Evolutionary conservation across 2,329 filamentous ascomycete genomes (phyloP), one percentile per base, ranked within the genome.

Genomic region (Arachnomyces sp.): DNA sequence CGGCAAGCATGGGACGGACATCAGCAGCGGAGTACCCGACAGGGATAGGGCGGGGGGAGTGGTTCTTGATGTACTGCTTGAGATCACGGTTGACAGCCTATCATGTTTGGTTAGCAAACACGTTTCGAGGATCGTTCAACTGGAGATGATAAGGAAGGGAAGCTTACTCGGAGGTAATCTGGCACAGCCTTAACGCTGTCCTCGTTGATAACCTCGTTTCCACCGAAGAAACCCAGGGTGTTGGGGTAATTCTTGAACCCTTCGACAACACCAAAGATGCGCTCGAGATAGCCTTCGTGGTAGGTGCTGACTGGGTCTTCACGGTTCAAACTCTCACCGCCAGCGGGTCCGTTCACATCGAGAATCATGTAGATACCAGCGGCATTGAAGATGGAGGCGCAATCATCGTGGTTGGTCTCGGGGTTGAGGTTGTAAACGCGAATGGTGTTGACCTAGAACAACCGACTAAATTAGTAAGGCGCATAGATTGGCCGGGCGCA

Each of bases 1-100:
- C 77, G 45, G 71, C 57, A 20, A 81, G 66, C 37, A 79, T 70
- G n/a, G 71, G 58, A 35, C 74, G 72, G 36, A 81, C 72, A 58
- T 83, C 79, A 16, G 78, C 78, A 41, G 79, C 79, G 13, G 76
- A 80, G 66, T 84, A 84, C 28, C 79, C 79, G 20, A 83, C 78
- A 5, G 78, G 77, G 43, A 83, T 82, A 16, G 63, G 50, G 38
- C 80, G 74, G 30, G 65, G 49, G 3, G 68, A 59, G 48, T 82
- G 72, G 41, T 74, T 71, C 38, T 70, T 65, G 54, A 82, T 82
- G 61, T 82, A 84, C 44, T 79, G 71, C 62, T 82, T 82, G 59
- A 83, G 66, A 49, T 84, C 80, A 50, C 79, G 74, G 52, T 78
- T 72, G 42, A 82, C 73, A 32, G 79, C 79, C 58, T 61, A 37